Evolutionary conservation across 2,329 filamentous ascomycete species (phyloP).

Genomic region (Aspergillus fischeri): DNA sequence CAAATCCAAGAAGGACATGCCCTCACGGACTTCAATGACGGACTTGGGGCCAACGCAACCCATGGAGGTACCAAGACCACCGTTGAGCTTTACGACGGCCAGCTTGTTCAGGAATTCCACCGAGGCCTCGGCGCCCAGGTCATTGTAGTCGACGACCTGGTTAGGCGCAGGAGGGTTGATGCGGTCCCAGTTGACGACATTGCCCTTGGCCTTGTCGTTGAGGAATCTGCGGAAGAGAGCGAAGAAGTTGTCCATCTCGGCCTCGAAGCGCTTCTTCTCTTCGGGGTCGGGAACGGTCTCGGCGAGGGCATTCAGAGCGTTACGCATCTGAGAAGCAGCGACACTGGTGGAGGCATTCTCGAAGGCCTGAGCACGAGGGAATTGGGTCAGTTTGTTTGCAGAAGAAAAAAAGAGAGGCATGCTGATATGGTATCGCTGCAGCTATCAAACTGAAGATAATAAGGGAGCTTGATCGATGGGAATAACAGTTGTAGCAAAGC

Average conservation of each 20-base stretch:
- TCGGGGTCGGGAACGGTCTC: conserved; percentile 80
- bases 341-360: conserved; percentile 99
- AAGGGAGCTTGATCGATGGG: not conserved
- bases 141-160: conserved; percentile 93
- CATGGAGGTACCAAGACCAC: conserved; percentile 99
- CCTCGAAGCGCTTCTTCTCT: conserved; percentile 82
- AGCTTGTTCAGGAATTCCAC: conserved; percentile 96
- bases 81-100: conserved; percentile 97
- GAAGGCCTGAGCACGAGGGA: conserved; percentile 68
- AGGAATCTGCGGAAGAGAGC: conserved; percentile 96
- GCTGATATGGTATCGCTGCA: not conserved
- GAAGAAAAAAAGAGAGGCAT: not conserved
- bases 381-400: not conserved
- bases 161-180: conserved; percentile 89
- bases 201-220: conserved; percentile 98
- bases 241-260: conserved; percentile 99
- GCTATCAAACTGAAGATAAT: not conserved
- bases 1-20: conserved; percentile 99
- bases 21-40: conserved; percentile 97
- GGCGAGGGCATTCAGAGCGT: conserved; percentile 85
- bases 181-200: conserved; percentile 91
- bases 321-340: conserved; percentile 98
- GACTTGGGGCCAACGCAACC: conserved; percentile 99
- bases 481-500: not conserved
- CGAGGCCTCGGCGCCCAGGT: conserved; percentile 82